Evolutionary conservation across 148 eudicot genomes (phyloP), one percentile per base, ranked within the genome.

Genomic region (Selenicereus undatus): DNA sequence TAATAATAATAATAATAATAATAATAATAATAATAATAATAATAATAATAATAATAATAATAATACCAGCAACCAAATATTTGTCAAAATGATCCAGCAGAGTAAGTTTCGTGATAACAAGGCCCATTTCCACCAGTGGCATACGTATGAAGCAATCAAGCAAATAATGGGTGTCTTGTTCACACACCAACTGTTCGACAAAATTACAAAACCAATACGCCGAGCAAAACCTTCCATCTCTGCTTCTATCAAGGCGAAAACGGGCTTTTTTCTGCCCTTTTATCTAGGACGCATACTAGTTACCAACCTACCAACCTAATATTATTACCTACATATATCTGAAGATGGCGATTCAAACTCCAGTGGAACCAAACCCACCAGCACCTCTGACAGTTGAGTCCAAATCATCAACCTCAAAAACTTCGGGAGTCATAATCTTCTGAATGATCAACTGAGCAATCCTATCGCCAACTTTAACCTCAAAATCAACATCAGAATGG

Each of bases 341-440:
- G 43, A 39, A 39, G 43, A 14, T 30, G 50, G 2, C 3, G 24
- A 16, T 35, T 80, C 20, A 88, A 30, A 92, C 88, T 3, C 94
- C 97, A 16, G 98, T 94, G 21, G 98, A 92, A 22, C 97, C 98
- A 52, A 94, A 94, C 71, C 97, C 97, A 20, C 92, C 94, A 52
- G 90, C 89, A 7, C 98, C 98, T 80, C 98, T 82, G 17, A 82
- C 85, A 78, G 98, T 94, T 0, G 87, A 81, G 79, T 94, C 98
- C 43, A 90, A 79, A 82, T 92, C 92, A 66, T 92, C 99, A 65
- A 92, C 97, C 81, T 93, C 97, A 14, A 83, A 75, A 60, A 95
- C 95, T 66, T 93, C 90, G 5, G 99, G 99, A 2, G 90, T 92
- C 78, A 91, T 74, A 66, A 95, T 95, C 87, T 81, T 88, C 88